Evolutionary conservation across 2,329 filamentous ascomycete genomes (phyloP), one percentile per base, ranked within the genome.

Genomic region (Sclerotinia trifoliorum): DNA sequence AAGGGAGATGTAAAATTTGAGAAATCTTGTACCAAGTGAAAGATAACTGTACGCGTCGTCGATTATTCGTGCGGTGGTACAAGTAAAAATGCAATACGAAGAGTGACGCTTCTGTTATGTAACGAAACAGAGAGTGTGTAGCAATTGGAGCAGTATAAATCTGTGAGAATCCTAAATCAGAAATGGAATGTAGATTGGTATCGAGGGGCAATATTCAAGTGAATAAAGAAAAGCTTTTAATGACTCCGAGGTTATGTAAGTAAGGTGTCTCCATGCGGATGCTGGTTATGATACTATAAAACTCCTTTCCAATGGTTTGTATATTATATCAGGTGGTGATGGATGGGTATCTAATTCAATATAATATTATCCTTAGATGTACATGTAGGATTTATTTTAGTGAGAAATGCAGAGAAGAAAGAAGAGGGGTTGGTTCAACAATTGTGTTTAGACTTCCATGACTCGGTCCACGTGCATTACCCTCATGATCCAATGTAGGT

Each of bases 21-120:
- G 46, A 62, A 62, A 39, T 62, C 58, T 62, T 51, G 58, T 39
- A 39, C 46, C 60, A 21, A 62, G 60, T 51, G 60, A 62, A 62
- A 62, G 58, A 51, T 62, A 51, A 51, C n/a, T 51, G 60, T 62
- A 24, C 26, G 60, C 49, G 46, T 51, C 29, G 58, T 62, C 13
- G 29, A 35, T 39, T 49, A 19, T 62, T 24, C 24, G 58, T 62
- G 58, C 29, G 21, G 44, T 62, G 29, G 44, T 26, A 51, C 58
- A 19, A 26, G 29, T 35, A 44, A 49, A 49, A 24, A 62, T 39
- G 58, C 58, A 51, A 26, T 62, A 51, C 46, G 58, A 51, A 62
- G 58, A 62, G 29, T 62, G 29, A 62, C n/a, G 29, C 44, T 62
- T 49, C 46, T 51, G 29, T 51, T 62, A 19, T 62, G 29, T 39